Evolutionary conservation across 1,139 yeast genomes (phyloP).

Genomic region (Geotrichum histeridarum): DNA sequence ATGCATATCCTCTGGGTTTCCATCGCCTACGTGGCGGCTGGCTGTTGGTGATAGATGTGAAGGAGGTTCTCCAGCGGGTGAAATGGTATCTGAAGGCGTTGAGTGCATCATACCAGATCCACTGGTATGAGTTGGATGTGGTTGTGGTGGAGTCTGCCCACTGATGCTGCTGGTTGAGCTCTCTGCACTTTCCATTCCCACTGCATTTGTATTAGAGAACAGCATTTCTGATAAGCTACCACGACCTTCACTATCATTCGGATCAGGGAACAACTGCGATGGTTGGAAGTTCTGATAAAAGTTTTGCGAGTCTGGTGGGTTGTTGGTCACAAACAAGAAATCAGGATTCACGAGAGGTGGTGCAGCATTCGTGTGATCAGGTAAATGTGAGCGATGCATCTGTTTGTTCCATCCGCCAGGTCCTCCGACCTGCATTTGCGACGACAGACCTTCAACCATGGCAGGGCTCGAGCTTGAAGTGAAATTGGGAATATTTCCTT

Average conservation of each 20-base stretch:
- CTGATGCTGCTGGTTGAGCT: slow-evolving; percentile 7
- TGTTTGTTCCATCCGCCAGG: slow-evolving; percentile 1
- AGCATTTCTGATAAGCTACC: neutral
- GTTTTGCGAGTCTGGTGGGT: slow-evolving; percentile 29
- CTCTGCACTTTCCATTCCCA: neutral
- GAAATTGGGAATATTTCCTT: too few species aligned
- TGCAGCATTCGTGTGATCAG: neutral
- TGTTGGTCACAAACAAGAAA: slow-evolving; percentile 36
- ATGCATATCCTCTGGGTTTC: too few species aligned
- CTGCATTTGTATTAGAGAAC: neutral
- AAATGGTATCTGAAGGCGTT: too few species aligned
- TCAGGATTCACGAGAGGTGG: slow-evolving; percentile 27
- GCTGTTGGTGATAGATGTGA: too few species aligned
- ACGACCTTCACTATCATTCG: slow-evolving; percentile 13
- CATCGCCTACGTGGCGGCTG: too few species aligned
- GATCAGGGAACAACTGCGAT: slow-evolving; percentile 38
- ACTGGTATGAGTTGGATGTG: too few species aligned
- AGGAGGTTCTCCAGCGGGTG: too few species aligned
- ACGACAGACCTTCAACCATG: neutral
- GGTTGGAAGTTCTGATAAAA: slow-evolving; percentile 39
- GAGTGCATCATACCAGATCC: too few species aligned
- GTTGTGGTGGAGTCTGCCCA: slow-evolving; percentile 4
- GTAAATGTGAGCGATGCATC: neutral
- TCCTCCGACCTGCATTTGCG: neutral
- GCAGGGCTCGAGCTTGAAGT: neutral